Evolutionary conservation across 768 basidiomycete genomes (phyloP), one percentile per base, ranked within the genome.

Genomic region (Mycena polygramma): DNA sequence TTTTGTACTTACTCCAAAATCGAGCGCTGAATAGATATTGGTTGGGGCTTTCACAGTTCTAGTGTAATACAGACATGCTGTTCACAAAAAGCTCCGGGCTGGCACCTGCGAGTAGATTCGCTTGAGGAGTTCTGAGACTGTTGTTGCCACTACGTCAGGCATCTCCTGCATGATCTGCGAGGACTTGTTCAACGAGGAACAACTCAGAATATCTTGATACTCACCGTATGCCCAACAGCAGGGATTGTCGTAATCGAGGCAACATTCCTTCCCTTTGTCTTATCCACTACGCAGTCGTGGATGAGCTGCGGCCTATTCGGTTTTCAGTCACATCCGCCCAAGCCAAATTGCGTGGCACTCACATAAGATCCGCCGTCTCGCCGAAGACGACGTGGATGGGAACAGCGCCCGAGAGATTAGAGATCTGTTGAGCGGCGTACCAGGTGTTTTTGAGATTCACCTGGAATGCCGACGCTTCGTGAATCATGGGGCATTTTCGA

Each of bases 221-320:
- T 13, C 48, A 57, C 63, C 41, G 63, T 55, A 24, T 65, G 63
- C 6, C 63, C 63, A 36, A 65, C 63, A 22, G 48, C 54, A 15
- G 63, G 63, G 17, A 65, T 57, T 8, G 43, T 65, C 8, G 63
- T 65, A 10, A 65, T 57, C 41, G 63, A 65, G 57, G 41, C 63
- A 13, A 48, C 54, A 14, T 10, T 46, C 19, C 63, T 53, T 24
- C 52, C 41, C 5, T 63, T 53, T 2, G 41, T 22, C 20, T 36
- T 57, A 17, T 65, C 63, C 10, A 61, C 35, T 17, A 54, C 63
- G 15, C 63, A 46, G 35, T 65, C 63, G 26, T 43, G 63, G 7
- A 65, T 43, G 4, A 57, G 24, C 37, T 54, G 63, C 4, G 63
- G 63, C 63, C 63, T 65, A 30, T 30, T 30, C 30, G 6, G 2